phyloP scores from a whole-genome alignment of 768 basidiomycete genomes.

The Naganishia kalamii region DNA sequence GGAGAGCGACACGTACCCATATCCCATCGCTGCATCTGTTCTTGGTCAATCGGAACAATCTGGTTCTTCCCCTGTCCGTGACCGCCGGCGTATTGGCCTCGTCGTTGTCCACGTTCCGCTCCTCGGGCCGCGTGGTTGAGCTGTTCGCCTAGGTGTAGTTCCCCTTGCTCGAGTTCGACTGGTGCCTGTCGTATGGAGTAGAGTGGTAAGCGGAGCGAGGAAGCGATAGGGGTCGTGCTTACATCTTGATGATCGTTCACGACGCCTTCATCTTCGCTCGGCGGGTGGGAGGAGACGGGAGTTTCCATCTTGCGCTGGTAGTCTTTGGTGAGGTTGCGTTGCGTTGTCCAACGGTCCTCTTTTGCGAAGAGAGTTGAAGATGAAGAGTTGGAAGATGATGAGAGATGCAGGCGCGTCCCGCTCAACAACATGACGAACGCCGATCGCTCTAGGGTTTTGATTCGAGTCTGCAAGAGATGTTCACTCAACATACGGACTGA shows the following conservation, averaged over 20 bases:
- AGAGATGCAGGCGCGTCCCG: not conserved
- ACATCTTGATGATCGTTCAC: too few species aligned
- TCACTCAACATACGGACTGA: not conserved
- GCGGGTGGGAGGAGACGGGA: not conserved
- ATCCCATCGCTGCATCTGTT: not conserved
- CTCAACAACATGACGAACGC: not conserved
- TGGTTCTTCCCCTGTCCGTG: not conserved
- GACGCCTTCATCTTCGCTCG: not conserved
- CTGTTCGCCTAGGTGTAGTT: not conserved
- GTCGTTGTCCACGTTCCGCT: not conserved
- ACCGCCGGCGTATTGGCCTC: too few species aligned
- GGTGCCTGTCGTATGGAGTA: not conserved
- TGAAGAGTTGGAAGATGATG: not conserved
- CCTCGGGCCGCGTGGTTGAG: not conserved
- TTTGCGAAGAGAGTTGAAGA: not conserved
- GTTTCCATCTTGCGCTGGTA: conserved; percentile 8
- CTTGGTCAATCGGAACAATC: not conserved
- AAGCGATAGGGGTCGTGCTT: not conserved
- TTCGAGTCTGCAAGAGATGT: not conserved
- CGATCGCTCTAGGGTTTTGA: not conserved
- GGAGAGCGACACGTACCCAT: not conserved
- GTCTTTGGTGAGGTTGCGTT: too few species aligned
- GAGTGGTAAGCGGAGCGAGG: not conserved
- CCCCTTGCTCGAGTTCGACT: too few species aligned
- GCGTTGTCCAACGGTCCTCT: too few species aligned